These are phyloP conservation scores for Trypanosoma platydactyli DNA, from an alignment of 208 protist genomes.

Conservation along the genomic window DNA sequence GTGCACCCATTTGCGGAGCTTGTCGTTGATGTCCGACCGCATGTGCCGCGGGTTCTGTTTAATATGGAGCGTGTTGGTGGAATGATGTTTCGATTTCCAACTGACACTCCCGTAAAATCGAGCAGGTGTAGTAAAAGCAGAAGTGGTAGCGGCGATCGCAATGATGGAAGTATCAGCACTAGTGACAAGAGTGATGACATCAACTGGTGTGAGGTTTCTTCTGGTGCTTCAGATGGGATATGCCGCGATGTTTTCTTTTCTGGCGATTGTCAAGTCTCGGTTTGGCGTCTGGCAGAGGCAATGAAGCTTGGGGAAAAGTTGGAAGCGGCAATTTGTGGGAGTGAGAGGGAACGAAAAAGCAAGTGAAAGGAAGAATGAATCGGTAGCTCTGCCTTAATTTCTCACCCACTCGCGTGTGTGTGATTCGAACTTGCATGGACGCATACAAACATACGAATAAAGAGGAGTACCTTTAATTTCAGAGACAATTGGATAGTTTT, in stretches of 20 bases:
- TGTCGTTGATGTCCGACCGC: conserved; percentile 41
- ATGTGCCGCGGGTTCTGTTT: conserved; percentile 89
- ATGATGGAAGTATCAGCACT: conserved; percentile 11
- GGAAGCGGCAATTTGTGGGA: conserved; percentile 14
- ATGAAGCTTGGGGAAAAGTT: conserved; percentile 52
- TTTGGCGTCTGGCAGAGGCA: conserved; percentile 40
- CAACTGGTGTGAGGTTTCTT: conserved; percentile 50
- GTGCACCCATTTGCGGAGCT: conserved; percentile 94
- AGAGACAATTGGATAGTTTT: no score
- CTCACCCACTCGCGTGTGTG: no score
- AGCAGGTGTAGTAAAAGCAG: not conserved
- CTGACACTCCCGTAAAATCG: conserved; percentile 23
- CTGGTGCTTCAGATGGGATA: conserved; percentile 21
- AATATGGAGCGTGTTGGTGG: conserved; percentile 85
- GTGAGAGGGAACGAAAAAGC: conserved; percentile 10
- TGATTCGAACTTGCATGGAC: conserved; percentile 1
- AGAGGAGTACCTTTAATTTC: no score
- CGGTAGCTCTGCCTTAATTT: no score
- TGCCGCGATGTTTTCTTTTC: conserved; percentile 74
- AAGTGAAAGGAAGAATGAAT: not conserved
- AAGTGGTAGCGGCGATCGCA: not conserved
- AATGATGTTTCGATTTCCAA: conserved; percentile 68
- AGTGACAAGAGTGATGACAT: conserved; percentile 37
- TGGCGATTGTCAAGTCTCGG: conserved; percentile 74
- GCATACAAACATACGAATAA: not conserved